A percentile compares a stretch with the other conserved stretches of the same genome.
These are phyloP conservation scores for Pachyrhizus erosus DNA, from an alignment of 306 rosid genomes.

Conservation along the genomic window DNA sequence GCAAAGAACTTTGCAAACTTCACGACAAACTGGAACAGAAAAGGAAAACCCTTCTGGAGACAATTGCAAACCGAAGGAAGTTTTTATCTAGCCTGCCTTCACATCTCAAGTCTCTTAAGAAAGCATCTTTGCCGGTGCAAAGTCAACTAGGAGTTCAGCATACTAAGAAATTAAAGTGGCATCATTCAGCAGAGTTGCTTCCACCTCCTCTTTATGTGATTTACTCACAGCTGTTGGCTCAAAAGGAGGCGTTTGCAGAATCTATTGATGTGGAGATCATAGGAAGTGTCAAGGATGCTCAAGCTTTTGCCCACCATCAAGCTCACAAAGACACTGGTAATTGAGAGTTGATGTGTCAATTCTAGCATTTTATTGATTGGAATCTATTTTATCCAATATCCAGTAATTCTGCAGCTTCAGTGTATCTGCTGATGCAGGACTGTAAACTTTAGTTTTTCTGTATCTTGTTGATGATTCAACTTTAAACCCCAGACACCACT, in stretches of 20 bases:
- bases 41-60: constrained; percentile 69
- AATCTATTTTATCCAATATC: background rate
- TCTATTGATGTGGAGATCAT: constrained; percentile 73
- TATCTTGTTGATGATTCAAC: background rate
- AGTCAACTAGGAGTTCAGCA: constrained; percentile 72
- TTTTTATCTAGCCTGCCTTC: constrained; percentile 85
- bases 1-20: constrained; percentile 83
- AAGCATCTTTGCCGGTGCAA: constrained; percentile 81
- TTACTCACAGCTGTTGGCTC: constrained; percentile 79
- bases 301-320: constrained; percentile 65
- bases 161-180: constrained; percentile 78
- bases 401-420: constrained; percentile 1
- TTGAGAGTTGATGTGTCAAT: constrained; percentile 24
- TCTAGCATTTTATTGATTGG: constrained; percentile 21
- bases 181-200: constrained; percentile 78
- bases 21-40: constrained; percentile 68
- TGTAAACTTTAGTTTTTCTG: background rate
- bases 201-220: constrained; percentile 78
- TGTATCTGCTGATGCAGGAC: constrained; percentile 10
- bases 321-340: constrained; percentile 73
- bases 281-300: constrained; percentile 84
- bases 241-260: constrained; percentile 83
- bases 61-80: constrained; percentile 71
- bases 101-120: constrained; percentile 78
- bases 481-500: background rate